Evolutionary conservation across 2,329 filamentous ascomycete genomes (phyloP).

Genomic region (Apiospora aurea): DNA sequence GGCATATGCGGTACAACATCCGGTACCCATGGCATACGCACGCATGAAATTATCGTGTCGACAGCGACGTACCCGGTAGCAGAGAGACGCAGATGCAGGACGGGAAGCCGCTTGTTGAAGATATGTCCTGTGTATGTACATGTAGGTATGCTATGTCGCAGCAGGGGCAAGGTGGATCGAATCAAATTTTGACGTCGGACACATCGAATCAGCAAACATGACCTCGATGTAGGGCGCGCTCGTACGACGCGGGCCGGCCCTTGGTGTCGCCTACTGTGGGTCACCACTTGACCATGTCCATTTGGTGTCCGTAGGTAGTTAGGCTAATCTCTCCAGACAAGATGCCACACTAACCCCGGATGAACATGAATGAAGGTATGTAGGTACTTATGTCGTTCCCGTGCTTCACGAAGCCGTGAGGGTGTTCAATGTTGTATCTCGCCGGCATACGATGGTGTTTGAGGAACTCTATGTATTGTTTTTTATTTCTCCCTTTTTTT

Average conservation of each 20-base stretch:
- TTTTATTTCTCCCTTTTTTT: neutral
- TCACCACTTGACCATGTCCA: neutral
- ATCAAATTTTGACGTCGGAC: conserved; percentile 1
- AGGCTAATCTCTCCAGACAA: neutral
- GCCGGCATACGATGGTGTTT: neutral
- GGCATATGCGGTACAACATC: neutral
- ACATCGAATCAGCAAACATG: neutral
- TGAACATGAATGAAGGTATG: neutral
- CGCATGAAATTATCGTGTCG: neutral
- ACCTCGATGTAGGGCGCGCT: neutral
- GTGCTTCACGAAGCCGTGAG: neutral
- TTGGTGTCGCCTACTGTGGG: conserved; percentile 6
- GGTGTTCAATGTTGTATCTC: neutral
- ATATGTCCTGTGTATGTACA: neutral
- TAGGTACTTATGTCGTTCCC: neutral
- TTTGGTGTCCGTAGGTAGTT: neutral
- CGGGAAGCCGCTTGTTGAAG: neutral
- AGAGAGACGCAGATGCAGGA: conserved; percentile 10
- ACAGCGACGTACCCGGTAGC: neutral
- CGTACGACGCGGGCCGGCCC: conserved; percentile 10
- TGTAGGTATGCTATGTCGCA: neutral
- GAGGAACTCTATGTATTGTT: neutral
- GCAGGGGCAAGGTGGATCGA: neutral
- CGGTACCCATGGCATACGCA: neutral
- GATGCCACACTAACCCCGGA: conserved; percentile 2